Evolutionary conservation across 345 rosid species (phyloP).

Genomic region (Hibiscus syriacus): DNA sequence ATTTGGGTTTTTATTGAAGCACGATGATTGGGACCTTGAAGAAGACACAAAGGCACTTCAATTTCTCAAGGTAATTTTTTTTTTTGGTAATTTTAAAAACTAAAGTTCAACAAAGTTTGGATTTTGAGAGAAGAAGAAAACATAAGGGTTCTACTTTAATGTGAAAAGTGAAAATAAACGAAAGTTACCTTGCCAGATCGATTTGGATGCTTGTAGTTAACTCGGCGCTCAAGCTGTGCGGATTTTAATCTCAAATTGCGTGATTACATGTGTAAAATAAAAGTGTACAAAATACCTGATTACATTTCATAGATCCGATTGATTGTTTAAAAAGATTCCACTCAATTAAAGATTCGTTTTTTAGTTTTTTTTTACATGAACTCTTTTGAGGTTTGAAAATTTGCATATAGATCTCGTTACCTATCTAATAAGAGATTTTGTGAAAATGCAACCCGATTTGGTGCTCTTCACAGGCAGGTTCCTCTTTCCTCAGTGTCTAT

Average conservation of each 20-base stretch:
- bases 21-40: constrained; percentile 62
- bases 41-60: constrained; percentile 78
- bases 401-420: neutral
- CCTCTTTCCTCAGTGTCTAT: constrained; percentile 17
- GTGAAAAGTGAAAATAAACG: neutral
- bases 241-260: neutral
- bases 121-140: neutral
- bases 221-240: neutral
- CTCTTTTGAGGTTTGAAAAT: neutral
- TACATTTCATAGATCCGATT: no score
- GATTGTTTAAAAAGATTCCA: no score
- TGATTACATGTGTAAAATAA: neutral
- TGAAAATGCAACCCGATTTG: constrained; percentile 71
- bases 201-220: neutral
- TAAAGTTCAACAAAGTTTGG: neutral
- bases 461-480: constrained; percentile 78
- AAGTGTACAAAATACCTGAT: neutral
- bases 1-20: constrained; percentile 33
- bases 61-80: constrained; percentile 53
- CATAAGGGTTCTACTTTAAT: neutral
- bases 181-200: neutral
- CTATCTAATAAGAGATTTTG: neutral
- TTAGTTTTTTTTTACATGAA: neutral
- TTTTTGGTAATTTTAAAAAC: neutral
- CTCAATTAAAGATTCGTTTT: neutral